Percentiles rank a stretch among this genome's conserved stretches.
Evolutionary conservation across 495 filamentous ascomycete genomes (phyloP).

Genomic region (Penicillium taxi): DNA sequence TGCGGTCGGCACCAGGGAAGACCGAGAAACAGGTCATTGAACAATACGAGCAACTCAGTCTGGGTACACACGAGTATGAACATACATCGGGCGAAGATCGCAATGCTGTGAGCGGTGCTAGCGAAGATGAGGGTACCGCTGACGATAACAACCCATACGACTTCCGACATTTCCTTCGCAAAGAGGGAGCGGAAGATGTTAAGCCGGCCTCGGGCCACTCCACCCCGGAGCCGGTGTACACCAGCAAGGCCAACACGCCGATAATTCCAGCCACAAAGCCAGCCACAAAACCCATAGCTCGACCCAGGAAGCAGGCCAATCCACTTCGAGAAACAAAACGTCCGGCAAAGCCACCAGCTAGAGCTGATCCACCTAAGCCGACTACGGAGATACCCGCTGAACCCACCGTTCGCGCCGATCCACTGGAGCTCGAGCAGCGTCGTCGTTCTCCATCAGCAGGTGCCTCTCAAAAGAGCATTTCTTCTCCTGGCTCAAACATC

Average conservation of each 20-base stretch:
- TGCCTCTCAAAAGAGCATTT: conserved; percentile 28
- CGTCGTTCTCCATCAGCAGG: conserved; percentile 26
- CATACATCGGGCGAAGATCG: conserved; percentile 34
- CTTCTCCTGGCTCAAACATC: conserved; percentile 38
- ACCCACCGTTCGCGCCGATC: conserved; percentile 11
- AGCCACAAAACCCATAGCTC: conserved; percentile 22
- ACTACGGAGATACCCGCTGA: conserved; percentile 9
- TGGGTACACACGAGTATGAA: conserved; percentile 35
- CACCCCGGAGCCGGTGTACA: conserved; percentile 31
- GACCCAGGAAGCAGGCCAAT: conserved; percentile 28
- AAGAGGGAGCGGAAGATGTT: conserved; percentile 27
- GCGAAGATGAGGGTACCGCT: conserved; percentile 38
- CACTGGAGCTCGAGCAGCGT: conserved; percentile 17
- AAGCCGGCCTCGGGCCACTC: conserved; percentile 30
- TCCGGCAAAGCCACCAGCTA: conserved; percentile 12
- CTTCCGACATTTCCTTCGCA: conserved; percentile 49
- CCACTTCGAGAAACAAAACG: conserved; percentile 28
- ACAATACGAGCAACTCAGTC: conserved; percentile 40
- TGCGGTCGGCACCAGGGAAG: conserved; percentile 42
- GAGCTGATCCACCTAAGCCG: conserved; percentile 8
- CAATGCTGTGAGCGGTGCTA: conserved; percentile 28
- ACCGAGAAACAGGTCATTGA: conserved; percentile 37
- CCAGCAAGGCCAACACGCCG: conserved; percentile 31
- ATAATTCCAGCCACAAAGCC: conserved; percentile 22
- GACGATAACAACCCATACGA: conserved; percentile 52